Percentiles rank a stretch among this genome's conserved stretches.
phyloP scores from a whole-genome alignment of 2,329 filamentous ascomycete species.

The Stachybotrys elegans region DNA sequence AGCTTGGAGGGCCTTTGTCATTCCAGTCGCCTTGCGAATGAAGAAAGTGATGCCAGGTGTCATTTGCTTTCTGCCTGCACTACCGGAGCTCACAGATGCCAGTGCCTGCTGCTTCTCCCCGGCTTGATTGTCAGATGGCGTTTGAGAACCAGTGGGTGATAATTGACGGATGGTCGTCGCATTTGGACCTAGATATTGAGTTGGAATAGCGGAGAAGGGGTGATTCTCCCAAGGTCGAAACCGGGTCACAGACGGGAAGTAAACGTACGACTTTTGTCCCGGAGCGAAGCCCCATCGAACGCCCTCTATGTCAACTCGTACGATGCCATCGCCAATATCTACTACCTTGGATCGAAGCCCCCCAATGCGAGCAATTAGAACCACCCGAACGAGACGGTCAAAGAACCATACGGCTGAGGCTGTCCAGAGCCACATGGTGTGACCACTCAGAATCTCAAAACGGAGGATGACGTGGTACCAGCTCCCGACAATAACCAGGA shows the following conservation, averaged over 20 bases:
- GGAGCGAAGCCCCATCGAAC: slow-evolving; percentile 26
- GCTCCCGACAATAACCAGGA: slow-evolving; percentile 32
- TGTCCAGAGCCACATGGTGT: slow-evolving; percentile 37
- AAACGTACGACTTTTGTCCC: slow-evolving; percentile 37
- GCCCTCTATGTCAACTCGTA: slow-evolving; percentile 37
- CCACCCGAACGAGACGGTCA: slow-evolving; percentile 36
- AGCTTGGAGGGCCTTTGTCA: slow-evolving; percentile 24
- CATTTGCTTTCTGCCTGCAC: background rate
- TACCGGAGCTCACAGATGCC: background rate
- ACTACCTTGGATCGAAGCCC: slow-evolving; percentile 29
- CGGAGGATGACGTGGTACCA: slow-evolving; percentile 33
- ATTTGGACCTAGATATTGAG: too few relatives aligned
- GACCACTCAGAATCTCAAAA: slow-evolving; percentile 8
- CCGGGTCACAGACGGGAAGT: slow-evolving; percentile 43
- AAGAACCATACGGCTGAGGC: slow-evolving; percentile 26
- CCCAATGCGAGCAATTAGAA: slow-evolving; percentile 32
- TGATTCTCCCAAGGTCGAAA: slow-evolving; percentile 47
- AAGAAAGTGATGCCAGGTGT: slow-evolving; percentile 26
- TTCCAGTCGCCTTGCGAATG: slow-evolving; percentile 27
- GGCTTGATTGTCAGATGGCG: background rate
- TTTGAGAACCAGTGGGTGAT: background rate
- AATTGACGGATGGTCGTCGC: background rate
- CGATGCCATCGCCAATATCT: slow-evolving; percentile 22
- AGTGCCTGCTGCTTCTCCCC: background rate
- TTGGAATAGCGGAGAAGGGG: slow-evolving; percentile 38